phyloP scores from a whole-genome alignment of 2,329 filamentous ascomycete genomes.

The Diplodia scrobiculata region DNA sequence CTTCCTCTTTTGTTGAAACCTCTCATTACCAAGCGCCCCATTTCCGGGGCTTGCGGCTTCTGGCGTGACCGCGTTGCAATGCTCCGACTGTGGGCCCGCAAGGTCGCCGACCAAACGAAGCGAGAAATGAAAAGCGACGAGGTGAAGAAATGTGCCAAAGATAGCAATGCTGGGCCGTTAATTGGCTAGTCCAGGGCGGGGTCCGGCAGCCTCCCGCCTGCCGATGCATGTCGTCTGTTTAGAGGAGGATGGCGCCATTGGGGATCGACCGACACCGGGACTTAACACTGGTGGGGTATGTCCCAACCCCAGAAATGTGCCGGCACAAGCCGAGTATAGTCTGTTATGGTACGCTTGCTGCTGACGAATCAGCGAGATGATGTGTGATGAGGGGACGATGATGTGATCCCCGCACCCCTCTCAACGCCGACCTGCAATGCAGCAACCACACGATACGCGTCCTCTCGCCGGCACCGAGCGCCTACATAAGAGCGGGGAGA shows the following conservation, averaged over 20 bases:
- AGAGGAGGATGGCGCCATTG: conserved; percentile 26
- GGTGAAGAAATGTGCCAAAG: not conserved
- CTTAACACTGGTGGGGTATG: conserved; percentile 7
- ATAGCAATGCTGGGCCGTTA: conserved; percentile 1
- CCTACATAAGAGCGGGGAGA: conserved; percentile 17
- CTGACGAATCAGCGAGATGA: conserved; percentile 23
- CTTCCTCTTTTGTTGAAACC: not conserved
- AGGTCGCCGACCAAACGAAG: conserved; percentile 19
- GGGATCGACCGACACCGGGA: conserved; percentile 12
- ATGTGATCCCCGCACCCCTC: conserved; percentile 26
- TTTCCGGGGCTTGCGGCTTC: not conserved
- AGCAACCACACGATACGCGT: conserved; percentile 1
- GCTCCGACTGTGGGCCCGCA: not conserved
- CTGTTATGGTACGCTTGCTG: not conserved
- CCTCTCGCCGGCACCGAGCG: not conserved
- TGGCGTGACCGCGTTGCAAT: conserved; percentile 5
- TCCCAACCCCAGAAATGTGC: conserved; percentile 1
- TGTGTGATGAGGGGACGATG: conserved; percentile 28
- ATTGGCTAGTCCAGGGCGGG: conserved; percentile 13
- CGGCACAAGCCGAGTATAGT: not conserved
- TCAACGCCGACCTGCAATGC: not conserved
- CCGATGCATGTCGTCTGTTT: conserved; percentile 22
- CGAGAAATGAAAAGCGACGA: not conserved
- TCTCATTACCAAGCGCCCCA: conserved; percentile 14
- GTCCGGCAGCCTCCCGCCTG: conserved; percentile 15